Percentiles rank a stretch among this genome's conserved stretches.
These are phyloP conservation scores for Candida tropicalis DNA, from an alignment of 1,139 yeast genomes.

Conservation along the genomic window DNA sequence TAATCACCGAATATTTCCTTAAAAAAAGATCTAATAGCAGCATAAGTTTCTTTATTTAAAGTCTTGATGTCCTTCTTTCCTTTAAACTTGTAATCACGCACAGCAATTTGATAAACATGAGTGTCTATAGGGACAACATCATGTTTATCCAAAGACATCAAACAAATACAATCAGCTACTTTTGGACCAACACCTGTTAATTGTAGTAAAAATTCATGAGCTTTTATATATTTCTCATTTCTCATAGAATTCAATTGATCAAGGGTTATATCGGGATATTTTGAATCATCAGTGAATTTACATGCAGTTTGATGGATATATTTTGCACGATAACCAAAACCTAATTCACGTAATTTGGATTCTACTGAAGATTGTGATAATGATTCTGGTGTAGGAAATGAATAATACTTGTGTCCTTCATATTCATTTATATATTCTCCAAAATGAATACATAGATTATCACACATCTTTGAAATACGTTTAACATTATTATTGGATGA, in stretches of 20 bases:
- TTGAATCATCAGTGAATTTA: slow-evolving; percentile 36
- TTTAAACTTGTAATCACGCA: slow-evolving; percentile 71
- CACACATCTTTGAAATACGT: slow-evolving; percentile 93
- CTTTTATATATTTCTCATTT: slow-evolving; percentile 49
- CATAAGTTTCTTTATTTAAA: slow-evolving; percentile 61
- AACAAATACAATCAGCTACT: slow-evolving; percentile 89
- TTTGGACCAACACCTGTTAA: slow-evolving; percentile 95
- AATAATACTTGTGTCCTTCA: slow-evolving; percentile 54
- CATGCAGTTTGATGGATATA: slow-evolving; percentile 79
- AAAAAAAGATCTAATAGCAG: slow-evolving; percentile 62
- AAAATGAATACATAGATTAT: slow-evolving; percentile 68
- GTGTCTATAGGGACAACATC: slow-evolving; percentile 95
- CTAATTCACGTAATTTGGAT: slow-evolving; percentile 52
- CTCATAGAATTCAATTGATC: slow-evolving; percentile 43
- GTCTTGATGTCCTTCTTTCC: slow-evolving; percentile 50
- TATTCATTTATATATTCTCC: slow-evolving; percentile 63
- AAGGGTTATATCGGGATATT: slow-evolving; percentile 34
- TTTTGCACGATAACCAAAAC: slow-evolving; percentile 93
- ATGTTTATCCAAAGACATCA: slow-evolving; percentile 89
- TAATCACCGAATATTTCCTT: slow-evolving; percentile 78
- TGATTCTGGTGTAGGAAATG: slow-evolving; percentile 71
- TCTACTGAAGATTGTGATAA: slow-evolving; percentile 46
- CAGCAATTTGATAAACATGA: slow-evolving; percentile 92
- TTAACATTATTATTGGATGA: slow-evolving; percentile 95
- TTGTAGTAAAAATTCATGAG: slow-evolving; percentile 65